A percentile compares a stretch with the other conserved stretches of the same genome.
phyloP scores from a whole-genome alignment of 2,329 filamentous ascomycete species.

The Blastomyces parvus region DNA sequence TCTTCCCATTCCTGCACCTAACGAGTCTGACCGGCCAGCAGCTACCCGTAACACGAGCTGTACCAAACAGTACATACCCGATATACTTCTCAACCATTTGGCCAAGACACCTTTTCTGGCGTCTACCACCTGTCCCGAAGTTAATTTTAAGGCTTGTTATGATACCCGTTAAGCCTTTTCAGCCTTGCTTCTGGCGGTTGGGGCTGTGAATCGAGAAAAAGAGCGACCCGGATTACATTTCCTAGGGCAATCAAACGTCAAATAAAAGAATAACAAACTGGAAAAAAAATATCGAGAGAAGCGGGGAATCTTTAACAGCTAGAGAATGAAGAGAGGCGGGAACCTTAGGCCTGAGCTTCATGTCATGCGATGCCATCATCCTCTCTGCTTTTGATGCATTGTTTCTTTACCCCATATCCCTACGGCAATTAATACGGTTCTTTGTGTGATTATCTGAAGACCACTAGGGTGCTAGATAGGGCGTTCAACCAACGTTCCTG shows the following conservation, averaged over 20 bases:
- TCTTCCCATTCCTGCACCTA: neutral
- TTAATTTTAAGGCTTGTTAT: neutral
- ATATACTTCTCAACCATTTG: neutral
- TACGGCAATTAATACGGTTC: neutral
- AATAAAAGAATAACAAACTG: neutral
- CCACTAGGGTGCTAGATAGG: neutral
- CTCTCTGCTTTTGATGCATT: neutral
- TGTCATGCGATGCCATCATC: slow-evolving; percentile 2
- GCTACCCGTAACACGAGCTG: slow-evolving; percentile 9
- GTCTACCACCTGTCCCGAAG: neutral
- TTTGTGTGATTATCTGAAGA: neutral
- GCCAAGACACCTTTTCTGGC: neutral
- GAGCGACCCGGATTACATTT: neutral
- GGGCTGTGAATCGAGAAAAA: neutral
- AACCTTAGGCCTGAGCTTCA: neutral
- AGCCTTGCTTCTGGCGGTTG: slow-evolving; percentile 1
- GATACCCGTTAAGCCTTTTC: neutral
- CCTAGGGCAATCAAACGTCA: neutral
- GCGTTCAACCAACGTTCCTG: neutral
- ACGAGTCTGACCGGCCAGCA: slow-evolving; percentile 5
- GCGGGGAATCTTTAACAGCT: neutral
- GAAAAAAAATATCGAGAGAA: neutral
- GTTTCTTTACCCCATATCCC: neutral
- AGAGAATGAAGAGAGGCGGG: neutral
- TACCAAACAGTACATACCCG: slow-evolving; percentile 4